Percentiles rank a stretch among this genome's conserved stretches.
Conservation (phyloP, 306 rosid species). For the Lathyrus aphaca region DNA sequence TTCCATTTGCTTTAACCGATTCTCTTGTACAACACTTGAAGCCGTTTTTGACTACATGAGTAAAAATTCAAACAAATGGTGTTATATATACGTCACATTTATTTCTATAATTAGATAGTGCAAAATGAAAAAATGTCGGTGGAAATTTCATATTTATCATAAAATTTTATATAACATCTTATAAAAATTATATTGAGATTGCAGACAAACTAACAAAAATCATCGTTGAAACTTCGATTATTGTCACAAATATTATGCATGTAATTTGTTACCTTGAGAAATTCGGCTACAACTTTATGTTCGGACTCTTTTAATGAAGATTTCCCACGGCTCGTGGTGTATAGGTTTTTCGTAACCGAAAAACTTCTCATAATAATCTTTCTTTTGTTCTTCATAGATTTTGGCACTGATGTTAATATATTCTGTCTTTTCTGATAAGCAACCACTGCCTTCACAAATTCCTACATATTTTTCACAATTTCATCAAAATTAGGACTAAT, state of each 20-base stretch:
- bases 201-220: no score
- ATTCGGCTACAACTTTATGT: slow-evolving; percentile 70
- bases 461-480: slow-evolving; percentile 47
- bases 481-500: not conserved
- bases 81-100: not conserved
- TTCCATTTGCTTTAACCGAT: slow-evolving; percentile 86
- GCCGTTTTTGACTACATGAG: slow-evolving; percentile 62
- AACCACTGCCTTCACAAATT: slow-evolving; percentile 87
- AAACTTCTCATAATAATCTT: slow-evolving; percentile 62
- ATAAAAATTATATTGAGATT: no score
- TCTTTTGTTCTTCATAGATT: slow-evolving; percentile 60
- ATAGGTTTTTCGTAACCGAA: slow-evolving; percentile 65
- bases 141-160: not conserved
- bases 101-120: not conserved
- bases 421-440: slow-evolving; percentile 71
- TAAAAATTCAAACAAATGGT: not conserved
- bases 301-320: slow-evolving; percentile 55
- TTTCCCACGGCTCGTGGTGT: slow-evolving; percentile 46
- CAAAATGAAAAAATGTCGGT: not conserved
- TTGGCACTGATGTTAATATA: slow-evolving; percentile 42
- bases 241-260: not conserved
- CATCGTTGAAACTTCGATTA: no score
- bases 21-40: slow-evolving; percentile 71
- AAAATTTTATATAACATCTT: not conserved
- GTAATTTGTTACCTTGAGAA: slow-evolving; percentile 61